Evolutionary conservation across 768 basidiomycete genomes (phyloP), one percentile per base, ranked within the genome.

Genomic region (Filobasidium floriforme): DNA sequence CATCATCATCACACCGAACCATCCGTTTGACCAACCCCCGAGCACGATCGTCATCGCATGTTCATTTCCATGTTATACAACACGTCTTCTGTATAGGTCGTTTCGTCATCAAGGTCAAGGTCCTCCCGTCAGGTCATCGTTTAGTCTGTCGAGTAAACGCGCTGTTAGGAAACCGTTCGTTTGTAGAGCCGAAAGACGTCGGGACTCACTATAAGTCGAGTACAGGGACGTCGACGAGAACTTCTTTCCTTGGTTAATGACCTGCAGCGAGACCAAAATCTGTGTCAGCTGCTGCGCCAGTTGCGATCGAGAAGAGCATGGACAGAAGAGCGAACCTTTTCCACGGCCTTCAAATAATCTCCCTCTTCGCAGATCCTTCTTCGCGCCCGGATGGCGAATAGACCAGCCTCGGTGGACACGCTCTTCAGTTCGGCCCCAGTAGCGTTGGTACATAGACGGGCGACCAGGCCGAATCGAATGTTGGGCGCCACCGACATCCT

Each of bases 331-430:
- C 29, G 4, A 66, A 99, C 96, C 81, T 98, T 98, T 82, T 99
- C 96, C 1, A 99, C 94, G 12, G 92, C 89, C 70, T 96, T 92
- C 76, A 99, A 81, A 81, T 97, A 99, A 80, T 99, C 96, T 63
- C 91, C 88, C 77, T 99, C 96, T 6, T 92, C 92, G 0, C 93
- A 92, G 0, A 98, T 92, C 79, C 98, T 98, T 79, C 96, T 84
- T 72, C 96, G 84, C 54, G 91, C 89, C 66, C 96, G 89, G 75
- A 99, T 99, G 1, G 96, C 94, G 80, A 94, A 99, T 96, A 99
- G 98, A n/a, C 96, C 96, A 59, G 96, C 96, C 88, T 90, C 94
- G 10, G 94, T 99, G 18, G 93, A 92, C 9, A 99, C 96, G 28
- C 90, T 92, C 57, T 93, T 87, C 66, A 99, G 80, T 80, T 99